Percentiles rank a stretch among this genome's conserved stretches.
phyloP scores from a whole-genome alignment of 1,284 basidiomycete genomes.

The Cryptococcus sp. region DNA sequence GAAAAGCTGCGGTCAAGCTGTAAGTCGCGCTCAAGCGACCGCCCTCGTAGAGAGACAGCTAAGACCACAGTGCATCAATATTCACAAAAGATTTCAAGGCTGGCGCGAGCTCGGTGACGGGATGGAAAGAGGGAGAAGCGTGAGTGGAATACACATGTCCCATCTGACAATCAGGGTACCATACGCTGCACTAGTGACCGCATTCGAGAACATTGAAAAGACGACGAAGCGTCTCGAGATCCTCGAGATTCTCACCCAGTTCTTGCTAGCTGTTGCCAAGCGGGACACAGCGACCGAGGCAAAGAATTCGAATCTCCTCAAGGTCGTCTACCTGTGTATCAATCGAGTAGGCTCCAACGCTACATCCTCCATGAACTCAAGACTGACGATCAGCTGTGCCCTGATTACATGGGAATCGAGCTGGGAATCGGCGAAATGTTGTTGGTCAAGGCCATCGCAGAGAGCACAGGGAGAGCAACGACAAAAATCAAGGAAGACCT shows the following conservation, averaged over 20 bases:
- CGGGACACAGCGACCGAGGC: constrained; percentile 43
- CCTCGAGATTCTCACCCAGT: constrained; percentile 77
- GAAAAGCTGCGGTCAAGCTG: constrained; percentile 61
- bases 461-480: constrained; percentile 84
- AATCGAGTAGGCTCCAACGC: constrained; percentile 65
- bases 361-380: background rate
- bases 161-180: constrained; percentile 63
- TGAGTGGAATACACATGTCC: constrained; percentile 49
- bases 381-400: constrained; percentile 64
- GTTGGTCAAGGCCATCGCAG: constrained; percentile 90
- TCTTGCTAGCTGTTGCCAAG: constrained; percentile 84
- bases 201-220: constrained; percentile 85
- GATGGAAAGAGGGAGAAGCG: constrained; percentile 84
- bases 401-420: constrained; percentile 94
- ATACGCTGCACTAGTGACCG: constrained; percentile 83
- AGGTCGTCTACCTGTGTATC: constrained; percentile 93
- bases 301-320: constrained; percentile 66
- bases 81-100: constrained; percentile 51
- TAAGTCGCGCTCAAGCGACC: constrained; percentile 38
- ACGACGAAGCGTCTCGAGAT: constrained; percentile 97
- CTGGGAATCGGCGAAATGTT: constrained; percentile 95
- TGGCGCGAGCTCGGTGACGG: constrained; percentile 73
- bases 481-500: constrained; percentile 84
- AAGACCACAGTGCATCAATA: constrained; percentile 57
- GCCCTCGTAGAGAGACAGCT: too few relatives aligned